These are phyloP conservation scores for Oleoguttula mirabilis DNA, from an alignment of 495 filamentous ascomycete genomes.

Conservation along the genomic window DNA sequence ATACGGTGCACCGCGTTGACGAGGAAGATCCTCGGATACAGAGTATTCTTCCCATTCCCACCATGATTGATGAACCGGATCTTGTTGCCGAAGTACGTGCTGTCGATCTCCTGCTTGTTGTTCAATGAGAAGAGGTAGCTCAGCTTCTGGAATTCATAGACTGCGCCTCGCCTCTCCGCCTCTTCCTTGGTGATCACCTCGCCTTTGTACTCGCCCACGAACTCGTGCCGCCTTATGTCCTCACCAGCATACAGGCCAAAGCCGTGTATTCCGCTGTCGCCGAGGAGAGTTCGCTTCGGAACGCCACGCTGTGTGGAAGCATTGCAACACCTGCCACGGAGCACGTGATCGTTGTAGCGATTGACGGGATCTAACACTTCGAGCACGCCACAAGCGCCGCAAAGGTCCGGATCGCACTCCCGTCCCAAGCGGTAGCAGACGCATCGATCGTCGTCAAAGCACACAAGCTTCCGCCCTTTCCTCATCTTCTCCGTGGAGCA, in stretches of 20 bases:
- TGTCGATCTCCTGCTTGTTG: conserved; percentile 37
- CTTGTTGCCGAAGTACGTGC: conserved; percentile 38
- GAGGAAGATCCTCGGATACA: conserved; percentile 46
- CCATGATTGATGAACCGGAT: conserved; percentile 61
- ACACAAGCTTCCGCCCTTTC: conserved; percentile 31
- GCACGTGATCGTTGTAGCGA: conserved; percentile 39
- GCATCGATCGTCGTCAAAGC: conserved; percentile 40
- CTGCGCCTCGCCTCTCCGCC: conserved; percentile 50
- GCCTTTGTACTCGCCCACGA: conserved; percentile 61
- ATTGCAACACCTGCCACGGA: conserved; percentile 46
- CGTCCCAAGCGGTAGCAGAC: conserved; percentile 48
- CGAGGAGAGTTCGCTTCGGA: conserved; percentile 47
- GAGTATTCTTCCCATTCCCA: conserved; percentile 34
- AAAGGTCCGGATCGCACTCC: conserved; percentile 62
- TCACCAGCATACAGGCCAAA: conserved; percentile 57
- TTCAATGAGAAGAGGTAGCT: conserved; percentile 55
- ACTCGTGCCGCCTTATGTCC: conserved; percentile 45
- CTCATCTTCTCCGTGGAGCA: conserved; percentile 37
- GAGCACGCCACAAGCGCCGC: conserved; percentile 49
- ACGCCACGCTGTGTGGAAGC: conserved; percentile 48
- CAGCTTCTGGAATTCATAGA: conserved; percentile 47
- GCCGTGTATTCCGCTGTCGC: conserved; percentile 48
- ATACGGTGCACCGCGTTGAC: conserved; percentile 57
- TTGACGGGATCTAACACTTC: conserved; percentile 52
- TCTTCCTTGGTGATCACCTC: conserved; percentile 55